Evolutionary conservation across 129 eudicot species (phyloP).

Genomic region (Mikania micrantha): DNA sequence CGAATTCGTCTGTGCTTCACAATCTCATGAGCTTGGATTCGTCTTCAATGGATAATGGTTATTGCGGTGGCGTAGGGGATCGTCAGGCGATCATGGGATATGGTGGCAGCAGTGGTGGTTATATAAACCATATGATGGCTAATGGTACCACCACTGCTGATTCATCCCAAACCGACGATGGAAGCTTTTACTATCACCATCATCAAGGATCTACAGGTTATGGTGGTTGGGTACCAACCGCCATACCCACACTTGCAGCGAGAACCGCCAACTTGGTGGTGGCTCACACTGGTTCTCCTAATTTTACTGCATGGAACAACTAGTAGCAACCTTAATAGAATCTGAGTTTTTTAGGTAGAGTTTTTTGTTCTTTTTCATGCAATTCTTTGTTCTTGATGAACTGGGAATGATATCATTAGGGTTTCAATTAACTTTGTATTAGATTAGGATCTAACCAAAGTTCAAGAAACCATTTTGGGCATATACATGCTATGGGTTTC

Average conservation of each 20-base stretch:
- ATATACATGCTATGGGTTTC: constrained; percentile 40
- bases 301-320: constrained; percentile 69
- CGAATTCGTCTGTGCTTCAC: constrained; percentile 44
- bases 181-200: constrained; percentile 41
- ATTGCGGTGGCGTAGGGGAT: constrained; percentile 19
- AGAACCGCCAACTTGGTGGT: constrained; percentile 34
- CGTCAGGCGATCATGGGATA: constrained; percentile 24
- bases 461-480: constrained; percentile 24
- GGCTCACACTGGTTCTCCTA: constrained; percentile 40
- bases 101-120: constrained; percentile 8
- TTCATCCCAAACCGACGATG: constrained; percentile 35
- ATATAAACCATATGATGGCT: constrained; percentile 27
- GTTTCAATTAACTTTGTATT: constrained; percentile 9
- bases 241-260: constrained; percentile 42
- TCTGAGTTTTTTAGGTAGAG: constrained; percentile 14
- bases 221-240: constrained; percentile 68
- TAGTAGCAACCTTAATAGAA: constrained; percentile 7
- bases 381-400: constrained; percentile 18
- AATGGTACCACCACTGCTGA: constrained; percentile 6
- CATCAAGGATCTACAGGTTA: constrained; percentile 38
- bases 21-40: constrained; percentile 71
- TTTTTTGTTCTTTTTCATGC: neutral
- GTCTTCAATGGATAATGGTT: constrained; percentile 40
- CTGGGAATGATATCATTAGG: constrained; percentile 22
- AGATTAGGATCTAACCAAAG: constrained; percentile 50